phyloP scores from a whole-genome alignment of 202 grass and related monocot species.

The Musa balbisiana region DNA sequence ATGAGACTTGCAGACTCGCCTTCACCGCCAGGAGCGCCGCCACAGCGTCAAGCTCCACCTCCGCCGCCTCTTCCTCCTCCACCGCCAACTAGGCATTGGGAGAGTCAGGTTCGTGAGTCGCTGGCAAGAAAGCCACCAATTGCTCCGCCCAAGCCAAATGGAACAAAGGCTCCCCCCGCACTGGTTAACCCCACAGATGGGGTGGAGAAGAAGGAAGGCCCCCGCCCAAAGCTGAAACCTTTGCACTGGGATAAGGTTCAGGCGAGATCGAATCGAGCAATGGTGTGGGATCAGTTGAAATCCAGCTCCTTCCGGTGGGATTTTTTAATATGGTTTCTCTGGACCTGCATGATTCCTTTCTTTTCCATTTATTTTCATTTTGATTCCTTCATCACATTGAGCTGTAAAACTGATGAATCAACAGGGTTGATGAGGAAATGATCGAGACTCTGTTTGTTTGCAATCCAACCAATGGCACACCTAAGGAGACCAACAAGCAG shows the following conservation, averaged over 20 bases:
- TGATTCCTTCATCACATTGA: not conserved
- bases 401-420: not conserved
- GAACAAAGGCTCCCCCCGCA: slow-evolving; percentile 28
- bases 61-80: slow-evolving; percentile 33
- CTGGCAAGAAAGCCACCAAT: slow-evolving; percentile 17
- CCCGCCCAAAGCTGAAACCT: slow-evolving; percentile 56
- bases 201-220: slow-evolving; percentile 22
- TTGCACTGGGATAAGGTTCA: slow-evolving; percentile 78
- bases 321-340: not conserved
- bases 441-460: slow-evolving; percentile 88
- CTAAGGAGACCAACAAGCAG: slow-evolving; percentile 42
- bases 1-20: not conserved
- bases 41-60: slow-evolving; percentile 33
- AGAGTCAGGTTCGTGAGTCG: slow-evolving; percentile 43
- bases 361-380: not conserved
- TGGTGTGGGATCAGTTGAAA: slow-evolving; percentile 82
- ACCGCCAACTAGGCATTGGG: slow-evolving; percentile 45
- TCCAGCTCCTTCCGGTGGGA: slow-evolving; percentile 76
- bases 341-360: not conserved
- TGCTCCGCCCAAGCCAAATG: slow-evolving; percentile 18
- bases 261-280: slow-evolving; percentile 55
- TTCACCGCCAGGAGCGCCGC: not conserved
- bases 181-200: slow-evolving; percentile 35
- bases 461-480: slow-evolving; percentile 40
- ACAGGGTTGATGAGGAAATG: slow-evolving; percentile 93